Evolutionary conservation across 352 stramenopile species (phyloP), one percentile per base, ranked within the genome.

Genomic region (Phytophthora parvispora): DNA sequence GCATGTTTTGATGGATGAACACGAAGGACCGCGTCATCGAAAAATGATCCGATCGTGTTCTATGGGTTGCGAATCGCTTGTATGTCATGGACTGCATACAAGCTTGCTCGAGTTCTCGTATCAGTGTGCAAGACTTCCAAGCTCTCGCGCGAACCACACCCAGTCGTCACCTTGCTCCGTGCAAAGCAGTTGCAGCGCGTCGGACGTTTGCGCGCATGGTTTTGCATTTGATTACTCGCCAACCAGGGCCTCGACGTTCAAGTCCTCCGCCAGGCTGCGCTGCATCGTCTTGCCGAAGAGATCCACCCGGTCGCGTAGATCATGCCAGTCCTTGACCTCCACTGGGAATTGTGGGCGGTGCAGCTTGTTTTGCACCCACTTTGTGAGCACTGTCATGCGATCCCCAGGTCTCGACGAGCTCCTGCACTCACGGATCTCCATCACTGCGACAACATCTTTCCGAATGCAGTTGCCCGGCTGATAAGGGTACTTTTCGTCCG

Each of bases 401-500:
- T 62, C 58, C 22, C 47, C 36, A 25, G 29, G 18, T 13, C 25
- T 27, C 10, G 54, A 53, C 8, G 22, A 38, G 2, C 27, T 62
- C 18, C 31, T 80, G 47, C 50, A 75, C n/a, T 70, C 63, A 10
- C 66, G 66, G 4, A 78, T 56, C 66, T 78, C 71, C 40, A 83
- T 64, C 38, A 85, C 74, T 31, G 69, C 74, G 32, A 67, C 59
- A 12, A 79, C 48, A 43, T 86, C 78, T 40, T 84, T 82, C 7
- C 78, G 78, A 22, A 87, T 51, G 12, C 78, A 75, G 6, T 72
- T 36, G 3, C 58, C 20, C 0, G 75, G 60, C 6, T 71, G 77
- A 25, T 86, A 90, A 29, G 79, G 77, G 50, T 84, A 79, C 34
- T 72, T 61, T 13, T 77, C 78, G 60, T 89, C 81, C 6, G 64